These are phyloP conservation scores for Xylariaceae sp. DNA, from an alignment of 2,329 filamentous ascomycete species.

Conservation along the genomic window DNA sequence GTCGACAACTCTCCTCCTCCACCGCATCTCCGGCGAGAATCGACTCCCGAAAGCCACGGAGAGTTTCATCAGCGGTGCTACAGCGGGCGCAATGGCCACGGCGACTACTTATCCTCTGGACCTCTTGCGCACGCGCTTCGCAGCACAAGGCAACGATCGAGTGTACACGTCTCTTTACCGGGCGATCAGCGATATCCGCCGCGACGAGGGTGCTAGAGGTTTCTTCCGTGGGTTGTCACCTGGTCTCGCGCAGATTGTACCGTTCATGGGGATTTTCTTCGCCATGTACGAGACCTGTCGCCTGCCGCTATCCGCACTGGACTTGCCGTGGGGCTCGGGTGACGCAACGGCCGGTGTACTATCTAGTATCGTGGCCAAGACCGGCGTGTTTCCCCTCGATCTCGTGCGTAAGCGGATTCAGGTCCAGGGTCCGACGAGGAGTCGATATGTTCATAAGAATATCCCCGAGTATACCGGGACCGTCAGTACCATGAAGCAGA, in stretches of 20 bases:
- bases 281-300: conserved; percentile 77
- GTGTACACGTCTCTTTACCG: conserved; percentile 71
- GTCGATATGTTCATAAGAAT: conserved; percentile 75
- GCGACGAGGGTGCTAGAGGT: conserved; percentile 69
- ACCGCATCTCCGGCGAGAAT: conserved; percentile 39
- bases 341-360: conserved; percentile 80
- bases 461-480: conserved; percentile 81
- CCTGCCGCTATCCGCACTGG: conserved; percentile 49
- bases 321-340: conserved; percentile 68
- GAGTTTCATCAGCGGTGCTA: conserved; percentile 78
- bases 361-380: conserved; percentile 80
- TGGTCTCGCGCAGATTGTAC: conserved; percentile 81
- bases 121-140: conserved; percentile 88
- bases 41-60: conserved; percentile 62
- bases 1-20: conserved; percentile 64
- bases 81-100: conserved; percentile 79
- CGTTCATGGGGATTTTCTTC: conserved; percentile 98
- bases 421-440: conserved; percentile 85
- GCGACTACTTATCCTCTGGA: conserved; percentile 87
- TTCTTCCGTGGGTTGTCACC: conserved; percentile 88
- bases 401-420: conserved; percentile 89
- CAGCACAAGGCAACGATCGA: conserved; percentile 78
- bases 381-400: conserved; percentile 86
- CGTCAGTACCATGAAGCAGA: conserved; percentile 60
- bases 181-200: conserved; percentile 68